Conservation (phyloP, 345 rosid species). For the Gossypium thurberi region DNA sequence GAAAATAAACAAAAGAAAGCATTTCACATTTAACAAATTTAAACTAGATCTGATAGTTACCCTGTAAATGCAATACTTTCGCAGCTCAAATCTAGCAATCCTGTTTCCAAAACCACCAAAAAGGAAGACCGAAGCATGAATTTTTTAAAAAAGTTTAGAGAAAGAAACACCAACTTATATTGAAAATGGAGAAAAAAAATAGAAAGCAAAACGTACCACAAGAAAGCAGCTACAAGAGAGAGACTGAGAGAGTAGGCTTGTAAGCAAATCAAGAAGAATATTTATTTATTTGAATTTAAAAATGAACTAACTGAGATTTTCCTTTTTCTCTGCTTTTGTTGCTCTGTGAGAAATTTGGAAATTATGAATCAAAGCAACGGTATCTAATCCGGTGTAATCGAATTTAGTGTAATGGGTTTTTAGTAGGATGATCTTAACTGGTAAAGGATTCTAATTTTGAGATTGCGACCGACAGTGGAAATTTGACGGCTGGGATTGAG, state of each 20-base stretch:
- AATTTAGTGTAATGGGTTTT: not conserved
- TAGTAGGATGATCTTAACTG: not conserved
- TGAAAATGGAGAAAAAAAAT: not conserved
- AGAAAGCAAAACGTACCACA: not conserved
- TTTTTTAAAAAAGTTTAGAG: not conserved
- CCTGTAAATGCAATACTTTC: not conserved
- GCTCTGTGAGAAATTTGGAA: conserved; percentile 14
- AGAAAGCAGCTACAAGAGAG: not conserved
- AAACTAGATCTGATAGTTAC: conserved; percentile 8
- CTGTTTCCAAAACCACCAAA: conserved; percentile 4
- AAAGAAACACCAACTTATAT: conserved; percentile 10
- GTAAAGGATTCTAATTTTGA: not conserved
- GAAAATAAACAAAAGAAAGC: not conserved
- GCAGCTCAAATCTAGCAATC: conserved; percentile 8
- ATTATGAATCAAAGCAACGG: conserved; percentile 12
- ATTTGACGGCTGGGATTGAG: not conserved
- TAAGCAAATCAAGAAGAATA: conserved; percentile 28
- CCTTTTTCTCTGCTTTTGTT: conserved; percentile 4
- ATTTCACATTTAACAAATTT: not conserved
- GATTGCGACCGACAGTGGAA: not conserved
- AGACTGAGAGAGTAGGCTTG: conserved; percentile 23
- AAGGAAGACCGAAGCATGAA: not conserved
- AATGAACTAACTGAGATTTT: not conserved
- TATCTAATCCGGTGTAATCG: not conserved
- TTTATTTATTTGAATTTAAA: not conserved